phyloP scores from a whole-genome alignment of 1,284 basidiomycete genomes.

The Cryptococcus deneoformans region DNA sequence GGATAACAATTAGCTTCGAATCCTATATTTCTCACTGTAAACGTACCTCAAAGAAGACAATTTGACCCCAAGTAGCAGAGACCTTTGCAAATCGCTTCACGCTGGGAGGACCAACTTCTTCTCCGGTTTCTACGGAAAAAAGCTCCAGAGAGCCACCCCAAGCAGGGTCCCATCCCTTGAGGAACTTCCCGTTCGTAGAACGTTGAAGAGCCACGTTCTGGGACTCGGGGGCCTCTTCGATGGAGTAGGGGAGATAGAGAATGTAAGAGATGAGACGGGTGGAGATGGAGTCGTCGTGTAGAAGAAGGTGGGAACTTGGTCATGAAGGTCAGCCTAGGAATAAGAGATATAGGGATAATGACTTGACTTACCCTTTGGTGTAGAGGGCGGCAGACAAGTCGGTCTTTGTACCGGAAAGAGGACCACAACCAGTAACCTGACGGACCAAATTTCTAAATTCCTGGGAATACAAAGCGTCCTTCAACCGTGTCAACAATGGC shows the following conservation, averaged over 20 bases:
- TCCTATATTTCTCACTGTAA: conserved; percentile 41
- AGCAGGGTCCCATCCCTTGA: conserved; percentile 64
- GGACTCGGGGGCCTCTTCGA: conserved; percentile 53
- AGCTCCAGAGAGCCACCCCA: conserved; percentile 96
- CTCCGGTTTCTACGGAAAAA: conserved; percentile 62
- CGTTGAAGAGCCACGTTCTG: conserved; percentile 19
- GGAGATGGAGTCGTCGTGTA: conserved; percentile 98
- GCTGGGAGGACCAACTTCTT: conserved; percentile 45
- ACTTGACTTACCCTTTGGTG: conserved; percentile 58
- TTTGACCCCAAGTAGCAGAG: conserved; percentile 82
- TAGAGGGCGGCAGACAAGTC: conserved; percentile 97
- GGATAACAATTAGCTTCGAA: conserved; percentile 26
- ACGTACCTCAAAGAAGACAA: conserved; percentile 79
- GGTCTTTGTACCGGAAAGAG: conserved; percentile 84
- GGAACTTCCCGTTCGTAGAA: conserved; percentile 39
- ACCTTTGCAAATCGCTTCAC: conserved; percentile 40
- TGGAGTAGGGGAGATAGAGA: conserved; percentile 90
- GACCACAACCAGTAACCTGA: conserved; percentile 87
- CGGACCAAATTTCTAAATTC: conserved; percentile 82
- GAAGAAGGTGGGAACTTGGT: conserved; percentile 79
- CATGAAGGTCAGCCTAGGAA: background rate
- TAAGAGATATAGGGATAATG: background rate
- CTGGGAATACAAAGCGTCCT: conserved; percentile 87
- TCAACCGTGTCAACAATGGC: conserved; percentile 73
- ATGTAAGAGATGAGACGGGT: conserved; percentile 94